Evolutionary conservation across 306 rosid genomes (phyloP).

Genomic region (Gynostemma pentaphyllum): DNA sequence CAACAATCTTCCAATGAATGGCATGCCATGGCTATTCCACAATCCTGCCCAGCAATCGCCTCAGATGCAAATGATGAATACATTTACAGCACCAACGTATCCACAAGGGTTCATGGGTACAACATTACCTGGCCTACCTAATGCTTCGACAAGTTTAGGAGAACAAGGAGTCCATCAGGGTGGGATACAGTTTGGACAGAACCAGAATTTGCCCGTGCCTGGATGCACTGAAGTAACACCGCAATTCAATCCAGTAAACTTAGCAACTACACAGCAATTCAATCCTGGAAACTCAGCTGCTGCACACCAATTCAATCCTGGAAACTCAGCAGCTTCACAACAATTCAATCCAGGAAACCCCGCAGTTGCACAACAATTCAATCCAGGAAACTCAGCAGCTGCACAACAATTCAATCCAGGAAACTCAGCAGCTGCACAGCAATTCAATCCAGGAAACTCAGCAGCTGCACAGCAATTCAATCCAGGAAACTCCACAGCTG

Average conservation of each 20-base stretch:
- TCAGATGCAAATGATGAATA: conserved; percentile 42
- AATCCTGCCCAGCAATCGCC: conserved; percentile 27
- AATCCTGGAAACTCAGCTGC: conserved; percentile 9
- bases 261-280: conserved; percentile 29
- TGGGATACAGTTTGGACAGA: conserved; percentile 24
- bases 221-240: not conserved
- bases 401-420: conserved; percentile 31
- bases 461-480: conserved; percentile 29
- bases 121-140: conserved; percentile 32
- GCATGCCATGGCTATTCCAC: conserved; percentile 35
- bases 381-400: not conserved
- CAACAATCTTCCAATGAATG: conserved; percentile 36
- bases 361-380: conserved; percentile 32
- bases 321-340: conserved; percentile 1
- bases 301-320: conserved; percentile 31
- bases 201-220: conserved; percentile 13
- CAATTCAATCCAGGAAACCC: conserved; percentile 26
- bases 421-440: conserved; percentile 17
- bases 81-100: conserved; percentile 27
- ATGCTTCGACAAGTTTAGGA: conserved; percentile 13
- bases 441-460: conserved; percentile 20
- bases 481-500: conserved; percentile 1
- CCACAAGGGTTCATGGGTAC: conserved; percentile 35
- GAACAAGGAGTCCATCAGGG: conserved; percentile 27
- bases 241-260: conserved; percentile 27